phyloP scores from a whole-genome alignment of 73 alveolate species.

The Paramecium bursaria region DNA sequence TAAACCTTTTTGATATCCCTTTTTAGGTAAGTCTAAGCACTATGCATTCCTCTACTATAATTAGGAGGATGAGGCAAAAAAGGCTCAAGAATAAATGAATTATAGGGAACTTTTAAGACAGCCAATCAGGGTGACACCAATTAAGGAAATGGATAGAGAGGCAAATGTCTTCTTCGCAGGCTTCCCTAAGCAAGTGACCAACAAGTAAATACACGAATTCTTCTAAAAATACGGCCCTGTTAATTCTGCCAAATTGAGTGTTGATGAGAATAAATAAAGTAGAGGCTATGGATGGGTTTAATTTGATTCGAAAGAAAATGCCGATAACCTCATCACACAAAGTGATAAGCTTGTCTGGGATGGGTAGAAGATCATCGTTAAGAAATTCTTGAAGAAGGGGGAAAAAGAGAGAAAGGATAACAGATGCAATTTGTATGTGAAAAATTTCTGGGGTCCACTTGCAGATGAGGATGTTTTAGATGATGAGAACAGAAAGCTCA shows the following conservation, averaged over 20 bases:
- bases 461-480: slow-evolving; percentile 59
- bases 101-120: slow-evolving; percentile 24
- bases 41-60: slow-evolving; percentile 30
- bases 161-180: slow-evolving; percentile 74
- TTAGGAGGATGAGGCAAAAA: slow-evolving; percentile 26
- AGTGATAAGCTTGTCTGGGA: slow-evolving; percentile 67
- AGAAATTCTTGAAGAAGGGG: slow-evolving; percentile 57
- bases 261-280: slow-evolving; percentile 71
- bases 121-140: slow-evolving; percentile 17
- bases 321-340: slow-evolving; percentile 70
- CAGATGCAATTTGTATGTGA: slow-evolving; percentile 73
- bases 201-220: slow-evolving; percentile 69
- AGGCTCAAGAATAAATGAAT: slow-evolving; percentile 44
- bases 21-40: slow-evolving; percentile 49
- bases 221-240: slow-evolving; percentile 74
- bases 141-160: slow-evolving; percentile 39
- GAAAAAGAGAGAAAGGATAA: slow-evolving; percentile 66
- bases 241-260: slow-evolving; percentile 69
- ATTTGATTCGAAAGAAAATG: slow-evolving; percentile 76
- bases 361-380: slow-evolving; percentile 67
- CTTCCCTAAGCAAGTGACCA: slow-evolving; percentile 66
- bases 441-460: slow-evolving; percentile 70
- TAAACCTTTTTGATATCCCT: slow-evolving; percentile 13
- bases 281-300: slow-evolving; percentile 79
- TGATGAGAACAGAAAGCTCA: slow-evolving; percentile 34